Evolutionary conservation across 2,329 filamentous ascomycete species (phyloP).

Genomic region (Cryphonectria radicalis): DNA sequence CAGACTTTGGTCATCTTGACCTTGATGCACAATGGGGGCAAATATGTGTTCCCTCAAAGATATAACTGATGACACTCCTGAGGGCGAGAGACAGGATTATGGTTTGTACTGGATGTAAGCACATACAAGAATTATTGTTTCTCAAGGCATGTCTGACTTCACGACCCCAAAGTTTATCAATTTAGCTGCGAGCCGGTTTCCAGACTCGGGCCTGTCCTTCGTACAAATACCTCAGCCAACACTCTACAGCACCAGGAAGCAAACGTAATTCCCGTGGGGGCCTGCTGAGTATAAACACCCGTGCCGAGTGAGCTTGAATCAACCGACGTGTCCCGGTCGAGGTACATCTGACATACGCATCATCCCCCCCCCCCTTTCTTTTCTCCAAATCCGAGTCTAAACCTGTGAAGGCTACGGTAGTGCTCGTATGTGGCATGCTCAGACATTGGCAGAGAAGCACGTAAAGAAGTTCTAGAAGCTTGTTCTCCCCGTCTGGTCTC

Average conservation of each 20-base stretch:
- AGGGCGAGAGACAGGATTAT: background rate
- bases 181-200: background rate
- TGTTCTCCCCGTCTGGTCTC: background rate
- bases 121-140: background rate
- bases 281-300: background rate
- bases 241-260: background rate
- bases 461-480: background rate
- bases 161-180: background rate
- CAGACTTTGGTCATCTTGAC: background rate
- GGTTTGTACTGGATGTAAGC: background rate
- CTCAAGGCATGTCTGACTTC: background rate
- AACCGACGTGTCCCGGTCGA: background rate
- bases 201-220: too few relatives aligned
- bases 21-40: background rate
- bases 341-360: background rate
- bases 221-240: background rate
- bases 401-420: background rate
- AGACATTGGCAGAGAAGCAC: background rate
- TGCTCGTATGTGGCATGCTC: background rate
- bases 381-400: too few relatives aligned
- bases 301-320: background rate
- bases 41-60: background rate
- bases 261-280: background rate
- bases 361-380: background rate
- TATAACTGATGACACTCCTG: background rate